Evolutionary conservation across 139 green algal genomes (phyloP).

Genomic region (Haematococcus lacustris): DNA sequence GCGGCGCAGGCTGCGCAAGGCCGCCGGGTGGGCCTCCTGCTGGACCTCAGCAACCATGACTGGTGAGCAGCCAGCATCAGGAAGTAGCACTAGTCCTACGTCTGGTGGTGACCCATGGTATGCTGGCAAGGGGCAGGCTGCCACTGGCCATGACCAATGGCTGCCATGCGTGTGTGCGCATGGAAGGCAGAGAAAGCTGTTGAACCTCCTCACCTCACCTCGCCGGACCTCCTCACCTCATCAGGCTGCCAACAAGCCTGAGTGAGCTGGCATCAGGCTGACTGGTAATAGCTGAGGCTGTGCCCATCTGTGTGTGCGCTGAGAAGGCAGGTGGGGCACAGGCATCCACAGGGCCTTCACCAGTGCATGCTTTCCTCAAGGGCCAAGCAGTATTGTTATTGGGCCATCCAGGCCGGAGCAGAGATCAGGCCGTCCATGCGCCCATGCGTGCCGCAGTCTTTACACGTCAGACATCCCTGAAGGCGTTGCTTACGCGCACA

Average conservation of each 20-base stretch:
- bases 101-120: background rate
- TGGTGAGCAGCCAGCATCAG: background rate
- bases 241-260: too few relatives aligned
- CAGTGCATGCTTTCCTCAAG: too few relatives aligned
- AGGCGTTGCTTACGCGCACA: slow-evolving; percentile 45
- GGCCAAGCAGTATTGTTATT: background rate
- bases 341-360: too few relatives aligned
- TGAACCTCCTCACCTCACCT: too few relatives aligned
- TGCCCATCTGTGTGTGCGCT: too few relatives aligned
- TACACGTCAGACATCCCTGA: slow-evolving; percentile 64
- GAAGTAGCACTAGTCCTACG: background rate
- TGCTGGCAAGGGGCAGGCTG: background rate
- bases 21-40: slow-evolving; percentile 44
- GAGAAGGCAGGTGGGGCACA: too few relatives aligned
- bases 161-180: too few relatives aligned
- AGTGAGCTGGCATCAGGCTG: background rate
- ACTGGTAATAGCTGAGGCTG: background rate
- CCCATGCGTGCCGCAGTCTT: too few relatives aligned
- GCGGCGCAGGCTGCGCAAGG: slow-evolving; percentile 25
- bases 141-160: too few relatives aligned
- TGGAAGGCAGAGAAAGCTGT: too few relatives aligned
- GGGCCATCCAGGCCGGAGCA: background rate
- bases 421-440: too few relatives aligned
- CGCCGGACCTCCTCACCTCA: too few relatives aligned
- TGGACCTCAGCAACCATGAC: slow-evolving; percentile 49